Base-by-base conservation (phyloP, 208 protist species). In the Hexamita inflata region DNA sequence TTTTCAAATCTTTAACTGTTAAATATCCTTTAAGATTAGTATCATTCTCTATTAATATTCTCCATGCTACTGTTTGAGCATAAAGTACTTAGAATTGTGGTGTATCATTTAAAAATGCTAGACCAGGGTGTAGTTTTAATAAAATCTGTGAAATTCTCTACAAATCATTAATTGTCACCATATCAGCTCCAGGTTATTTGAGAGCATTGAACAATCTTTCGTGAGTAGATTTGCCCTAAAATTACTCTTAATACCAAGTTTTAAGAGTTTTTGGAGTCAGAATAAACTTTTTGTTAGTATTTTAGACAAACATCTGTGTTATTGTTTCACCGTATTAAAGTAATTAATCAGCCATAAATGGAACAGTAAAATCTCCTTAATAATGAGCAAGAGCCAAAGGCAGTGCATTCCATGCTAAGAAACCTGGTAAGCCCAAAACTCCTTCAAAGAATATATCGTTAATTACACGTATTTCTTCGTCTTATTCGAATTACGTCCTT, bases 41-140 rank as follows among this genome's bases (percentile, higher is more conserved):
- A 40, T 38, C 32, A 30, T 65, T 4, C 0, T 57, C 65, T 7
- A 61, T 78, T 1, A 80, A 19, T n/a, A 81, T 78, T 26, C 80
- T 29, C 19, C 28, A 15, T 28, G 64, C 70, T 4, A 80, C 68
- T 9, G 80, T 82, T 34, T 81, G 29, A 1, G 42, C 35, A 58
- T 82, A 82, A 2, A 60, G 67, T 26, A 70, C 13, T 42, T 77
- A 77, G 77, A 82, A 82, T 32, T 82, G 76, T 38, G 70, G 77
- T 11, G 59, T 42, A 13, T n/a, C 70, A 7, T 4, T 28, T 0
- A 82, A 58, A 29, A 82, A 81, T 1, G 65, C n/a, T 2, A 82
- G 80, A 15, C 80, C 80, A 4, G 77, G 75, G 58, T 82, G 79
- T 0, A 64, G 26, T 30, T 42, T 39, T 24, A 78, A 30, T 28